Evolutionary conservation across 495 filamentous ascomycete genomes (phyloP).

Genomic region (Acidomyces sp.): DNA sequence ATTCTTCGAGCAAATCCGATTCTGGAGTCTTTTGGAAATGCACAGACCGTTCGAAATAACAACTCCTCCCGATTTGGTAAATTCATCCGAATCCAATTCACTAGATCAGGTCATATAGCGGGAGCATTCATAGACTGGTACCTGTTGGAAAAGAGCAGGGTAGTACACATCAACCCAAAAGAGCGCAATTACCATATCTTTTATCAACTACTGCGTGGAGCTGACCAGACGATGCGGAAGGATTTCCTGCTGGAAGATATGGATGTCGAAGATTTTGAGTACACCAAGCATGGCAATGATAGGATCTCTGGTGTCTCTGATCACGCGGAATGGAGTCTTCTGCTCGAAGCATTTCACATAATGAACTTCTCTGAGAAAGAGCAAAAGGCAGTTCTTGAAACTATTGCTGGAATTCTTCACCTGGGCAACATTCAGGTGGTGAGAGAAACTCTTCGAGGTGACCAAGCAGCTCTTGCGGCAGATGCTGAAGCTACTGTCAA

Average conservation of each 20-base stretch:
- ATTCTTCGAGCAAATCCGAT: constrained; percentile 96
- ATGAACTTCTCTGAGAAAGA: constrained; percentile 90
- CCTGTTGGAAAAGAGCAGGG: constrained; percentile 88
- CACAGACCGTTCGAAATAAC: constrained; percentile 94
- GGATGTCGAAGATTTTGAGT: constrained; percentile 75
- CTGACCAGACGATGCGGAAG: constrained; percentile 55
- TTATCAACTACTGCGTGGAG: constrained; percentile 85
- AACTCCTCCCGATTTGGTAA: constrained; percentile 99
- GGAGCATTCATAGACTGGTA: constrained; percentile 99
- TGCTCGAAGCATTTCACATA: constrained; percentile 85
- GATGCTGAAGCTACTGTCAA: constrained; percentile 58
- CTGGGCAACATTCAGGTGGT: constrained; percentile 81
- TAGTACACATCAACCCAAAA: constrained; percentile 70
- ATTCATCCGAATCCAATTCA: constrained; percentile 97
- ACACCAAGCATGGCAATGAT: constrained; percentile 82
- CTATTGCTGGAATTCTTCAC: constrained; percentile 82
- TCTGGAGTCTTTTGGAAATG: constrained; percentile 95
- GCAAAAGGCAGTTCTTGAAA: constrained; percentile 67
- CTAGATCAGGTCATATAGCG: constrained; percentile 75
- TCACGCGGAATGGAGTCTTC: constrained; percentile 70
- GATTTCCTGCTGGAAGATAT: constrained; percentile 61
- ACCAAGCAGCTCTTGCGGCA: constrained; percentile 71
- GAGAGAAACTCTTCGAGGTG: constrained; percentile 76
- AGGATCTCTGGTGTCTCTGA: constrained; percentile 85
- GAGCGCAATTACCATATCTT: constrained; percentile 98